Base-by-base conservation (phyloP, 306 rosid species). In the Glycyrrhiza uralensis region DNA sequence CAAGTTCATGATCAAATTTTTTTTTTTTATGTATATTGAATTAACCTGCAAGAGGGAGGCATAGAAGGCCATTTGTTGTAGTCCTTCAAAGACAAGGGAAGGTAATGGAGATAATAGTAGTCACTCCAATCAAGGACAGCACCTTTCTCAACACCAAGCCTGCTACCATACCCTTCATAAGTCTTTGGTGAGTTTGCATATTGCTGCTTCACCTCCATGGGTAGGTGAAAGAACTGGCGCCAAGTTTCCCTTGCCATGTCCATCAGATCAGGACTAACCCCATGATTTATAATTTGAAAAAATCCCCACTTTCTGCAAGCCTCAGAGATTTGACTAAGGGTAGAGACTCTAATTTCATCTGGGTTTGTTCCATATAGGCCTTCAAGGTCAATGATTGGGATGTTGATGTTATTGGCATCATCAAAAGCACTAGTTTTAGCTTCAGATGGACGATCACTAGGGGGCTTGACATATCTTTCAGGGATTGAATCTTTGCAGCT, bases 101-200 rank as follows among this genome's bases (percentile, higher is more conserved):
- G 94, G 41, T 69, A 88, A 67, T 92, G 97, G 60, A 92, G 96
- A 66, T 19, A 92, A 29, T 87, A 92, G 44, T 92, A 92, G 60
- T 92, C 97, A 66, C 96, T 87, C 97, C 96, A 92, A 62, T 92
- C 97, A 49, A 92, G 93, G 83, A 87, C 78, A 44, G 96, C 96
- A n/a, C 89, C 96, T 45, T 83, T 89, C 26, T 89, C 76, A 14
- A 92, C 59, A 1, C 96, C 97, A 11, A 89, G 85, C 5, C 97
- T 85, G 58, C 96, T 89, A 3, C 97, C 97, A 71, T 92, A 92
- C 0, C 97, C 97, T 70, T 92, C 97, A 30, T 92, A 92, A 10
- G 97, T 92, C 55, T 32, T 86, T 0, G 97, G 97, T 0, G 86
- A 86, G 69, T 92, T 92, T 1, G 93, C 91, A 59, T 87, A 84